phyloP scores from a whole-genome alignment of 176 grass and related monocot genomes.

The Oryza meridionalis region DNA sequence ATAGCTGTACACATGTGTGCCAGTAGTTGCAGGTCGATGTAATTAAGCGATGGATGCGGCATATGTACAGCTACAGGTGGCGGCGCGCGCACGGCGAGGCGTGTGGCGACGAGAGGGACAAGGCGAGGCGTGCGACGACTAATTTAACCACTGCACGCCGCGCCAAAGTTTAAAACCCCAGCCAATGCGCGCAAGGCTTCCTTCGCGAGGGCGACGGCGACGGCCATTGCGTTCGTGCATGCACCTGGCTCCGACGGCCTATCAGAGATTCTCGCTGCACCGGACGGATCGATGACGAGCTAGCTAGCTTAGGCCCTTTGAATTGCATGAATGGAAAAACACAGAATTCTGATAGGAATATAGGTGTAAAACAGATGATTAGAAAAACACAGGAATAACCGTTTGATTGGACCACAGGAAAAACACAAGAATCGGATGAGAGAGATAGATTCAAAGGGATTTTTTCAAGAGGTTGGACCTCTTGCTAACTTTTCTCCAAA shows the following conservation, averaged over 20 bases:
- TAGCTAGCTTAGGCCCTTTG: no score
- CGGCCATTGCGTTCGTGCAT: background rate
- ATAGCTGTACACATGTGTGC: background rate
- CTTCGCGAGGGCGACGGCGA: background rate
- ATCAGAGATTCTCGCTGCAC: background rate
- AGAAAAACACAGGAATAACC: no score
- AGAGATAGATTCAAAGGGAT: no score
- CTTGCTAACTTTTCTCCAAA: no score
- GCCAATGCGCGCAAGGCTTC: background rate
- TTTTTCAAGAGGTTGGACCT: no score
- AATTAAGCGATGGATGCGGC: background rate
- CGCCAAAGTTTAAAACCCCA: background rate
- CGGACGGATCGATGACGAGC: background rate
- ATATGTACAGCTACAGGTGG: constrained; percentile 1
- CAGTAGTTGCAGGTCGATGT: background rate
- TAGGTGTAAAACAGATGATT: no score
- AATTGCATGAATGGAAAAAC: no score
- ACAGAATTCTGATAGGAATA: no score
- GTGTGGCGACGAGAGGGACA: constrained; percentile 36
- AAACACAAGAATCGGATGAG: no score
- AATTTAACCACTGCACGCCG: background rate
- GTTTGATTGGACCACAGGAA: no score
- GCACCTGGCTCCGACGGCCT: background rate
- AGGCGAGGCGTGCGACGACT: background rate
- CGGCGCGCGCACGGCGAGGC: constrained; percentile 34